Percentiles rank a stretch among this genome's conserved stretches.
These are phyloP conservation scores for Dactylis glomerata DNA, from an alignment of 176 grass and related monocot species.

Conservation along the genomic window DNA sequence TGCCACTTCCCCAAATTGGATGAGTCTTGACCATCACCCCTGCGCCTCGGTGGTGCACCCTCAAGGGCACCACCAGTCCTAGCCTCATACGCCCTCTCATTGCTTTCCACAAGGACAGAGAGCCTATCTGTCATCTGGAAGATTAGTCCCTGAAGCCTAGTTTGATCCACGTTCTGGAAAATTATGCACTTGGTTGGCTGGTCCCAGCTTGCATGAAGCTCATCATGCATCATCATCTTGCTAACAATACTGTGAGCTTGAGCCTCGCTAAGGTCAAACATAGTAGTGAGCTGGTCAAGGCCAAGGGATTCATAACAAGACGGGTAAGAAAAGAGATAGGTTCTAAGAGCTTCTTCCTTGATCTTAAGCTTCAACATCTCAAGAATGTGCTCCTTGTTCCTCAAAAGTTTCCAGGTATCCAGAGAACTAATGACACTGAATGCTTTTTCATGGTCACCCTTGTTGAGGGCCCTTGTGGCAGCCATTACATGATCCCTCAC, in stretches of 20 bases:
- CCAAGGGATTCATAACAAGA: constrained; percentile 71
- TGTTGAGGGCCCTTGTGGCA: constrained; percentile 71
- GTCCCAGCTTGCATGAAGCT: constrained; percentile 89
- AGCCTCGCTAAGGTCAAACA: constrained; percentile 79
- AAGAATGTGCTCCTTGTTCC: constrained; percentile 72
- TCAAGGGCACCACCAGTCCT: constrained; percentile 90
- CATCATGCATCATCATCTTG: constrained; percentile 97
- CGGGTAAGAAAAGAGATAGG: constrained; percentile 81
- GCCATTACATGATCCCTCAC: constrained; percentile 94
- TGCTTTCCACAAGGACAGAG: constrained; percentile 73
- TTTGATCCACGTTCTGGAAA: constrained; percentile 92
- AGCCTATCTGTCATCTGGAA: constrained; percentile 97
- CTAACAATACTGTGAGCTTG: constrained; percentile 77
- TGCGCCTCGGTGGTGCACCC: constrained; percentile 62
- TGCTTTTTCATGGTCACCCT: constrained; percentile 72
- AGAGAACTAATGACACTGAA: constrained; percentile 63
- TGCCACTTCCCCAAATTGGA: constrained; percentile 63
- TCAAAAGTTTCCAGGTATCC: constrained; percentile 88
- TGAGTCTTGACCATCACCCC: constrained; percentile 65
- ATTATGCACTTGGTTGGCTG: constrained; percentile 81
- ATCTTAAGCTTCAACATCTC: constrained; percentile 86
- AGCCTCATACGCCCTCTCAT: constrained; percentile 89
- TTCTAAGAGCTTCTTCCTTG: constrained; percentile 89
- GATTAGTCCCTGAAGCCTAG: constrained; percentile 80
- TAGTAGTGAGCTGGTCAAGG: constrained; percentile 69